phyloP scores from a whole-genome alignment of 1,284 basidiomycete genomes.

The Sporisorium exsertum region DNA sequence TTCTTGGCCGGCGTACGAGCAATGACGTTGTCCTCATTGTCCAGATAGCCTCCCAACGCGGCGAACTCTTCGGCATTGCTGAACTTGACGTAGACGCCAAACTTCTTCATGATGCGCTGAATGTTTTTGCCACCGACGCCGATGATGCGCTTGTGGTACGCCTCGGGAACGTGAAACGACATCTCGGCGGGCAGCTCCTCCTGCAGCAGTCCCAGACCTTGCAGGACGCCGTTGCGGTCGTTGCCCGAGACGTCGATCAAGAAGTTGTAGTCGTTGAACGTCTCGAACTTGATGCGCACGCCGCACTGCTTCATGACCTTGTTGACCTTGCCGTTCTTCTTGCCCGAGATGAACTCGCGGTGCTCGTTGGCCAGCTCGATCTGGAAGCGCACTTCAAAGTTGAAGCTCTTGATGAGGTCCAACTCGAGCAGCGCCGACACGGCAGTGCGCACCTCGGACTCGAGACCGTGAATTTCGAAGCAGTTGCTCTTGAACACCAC shows the following conservation, averaged over 20 bases:
- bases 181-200: slow-evolving; percentile 99
- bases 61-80: slow-evolving; percentile 98
- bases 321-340: slow-evolving; percentile 72
- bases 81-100: slow-evolving; percentile 99
- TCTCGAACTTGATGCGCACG: slow-evolving; percentile 99
- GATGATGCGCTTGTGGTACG: slow-evolving; percentile 99
- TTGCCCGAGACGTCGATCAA: slow-evolving; percentile 81
- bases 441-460: slow-evolving; percentile 88
- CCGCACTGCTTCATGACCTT: slow-evolving; percentile 74
- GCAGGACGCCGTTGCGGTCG: slow-evolving; percentile 77
- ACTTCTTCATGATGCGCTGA: slow-evolving; percentile 99
- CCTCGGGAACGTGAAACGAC: slow-evolving; percentile 98
- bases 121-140: slow-evolving; percentile 98
- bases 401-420: slow-evolving; percentile 91
- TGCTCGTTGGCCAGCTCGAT: slow-evolving; percentile 98
- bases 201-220: slow-evolving; percentile 88
- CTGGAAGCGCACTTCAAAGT: slow-evolving; percentile 97
- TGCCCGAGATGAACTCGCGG: slow-evolving; percentile 86
- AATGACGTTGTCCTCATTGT: slow-evolving; percentile 98
- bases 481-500: slow-evolving; percentile 97
- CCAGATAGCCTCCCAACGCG: slow-evolving; percentile 90
- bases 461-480: slow-evolving; percentile 96
- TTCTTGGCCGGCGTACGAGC: slow-evolving; percentile 98
- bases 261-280: slow-evolving; percentile 98
- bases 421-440: slow-evolving; percentile 88